A percentile compares a stretch with the other conserved stretches of the same genome.
Evolutionary conservation across 441 rosid species (phyloP).

Genomic region (Arabidopsis hybrid): DNA sequence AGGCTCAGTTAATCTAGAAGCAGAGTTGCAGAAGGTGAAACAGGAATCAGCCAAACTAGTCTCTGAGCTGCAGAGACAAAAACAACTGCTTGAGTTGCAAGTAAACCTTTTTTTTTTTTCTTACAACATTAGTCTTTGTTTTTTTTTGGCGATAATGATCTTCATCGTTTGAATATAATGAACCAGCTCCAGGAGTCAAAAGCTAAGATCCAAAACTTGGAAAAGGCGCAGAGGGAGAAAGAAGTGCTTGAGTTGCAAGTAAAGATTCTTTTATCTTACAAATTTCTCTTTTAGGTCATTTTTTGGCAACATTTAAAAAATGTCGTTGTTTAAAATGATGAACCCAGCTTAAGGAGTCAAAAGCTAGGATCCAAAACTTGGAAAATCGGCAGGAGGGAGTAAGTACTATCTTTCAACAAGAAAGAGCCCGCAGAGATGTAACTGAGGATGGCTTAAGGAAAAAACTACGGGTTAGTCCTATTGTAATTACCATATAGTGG

Average conservation of each 20-base stretch:
- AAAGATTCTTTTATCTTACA: slow-evolving; percentile 1
- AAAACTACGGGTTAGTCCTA: slow-evolving; percentile 48
- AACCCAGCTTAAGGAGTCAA: slow-evolving; percentile 46
- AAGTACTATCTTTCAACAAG: slow-evolving; percentile 36
- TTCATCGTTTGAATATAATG: too few species aligned
- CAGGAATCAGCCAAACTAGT: slow-evolving; percentile 10
- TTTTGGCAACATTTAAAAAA: neutral
- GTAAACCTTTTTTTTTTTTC: slow-evolving; percentile 34
- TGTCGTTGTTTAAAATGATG: neutral
- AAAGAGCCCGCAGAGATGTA: slow-evolving; percentile 39
- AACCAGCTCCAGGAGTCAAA: slow-evolving; percentile 47
- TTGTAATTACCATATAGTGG: neutral
- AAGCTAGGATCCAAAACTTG: slow-evolving; percentile 37
- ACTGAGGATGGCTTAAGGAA: slow-evolving; percentile 40
- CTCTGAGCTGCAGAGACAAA: slow-evolving; percentile 36
- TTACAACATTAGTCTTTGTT: neutral
- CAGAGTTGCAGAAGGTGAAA: slow-evolving; percentile 15
- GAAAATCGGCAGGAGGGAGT: slow-evolving; percentile 28
- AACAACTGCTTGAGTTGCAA: slow-evolving; percentile 51
- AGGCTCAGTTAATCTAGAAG: slow-evolving; percentile 22
- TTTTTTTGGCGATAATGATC: too few species aligned
- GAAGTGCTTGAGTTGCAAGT: slow-evolving; percentile 56
- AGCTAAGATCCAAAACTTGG: slow-evolving; percentile 37
- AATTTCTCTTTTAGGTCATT: neutral
- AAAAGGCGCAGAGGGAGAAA: slow-evolving; percentile 31